Evolutionary conservation across 2,329 filamentous ascomycete species (phyloP).

Genomic region (Dactylellina cionopaga): DNA sequence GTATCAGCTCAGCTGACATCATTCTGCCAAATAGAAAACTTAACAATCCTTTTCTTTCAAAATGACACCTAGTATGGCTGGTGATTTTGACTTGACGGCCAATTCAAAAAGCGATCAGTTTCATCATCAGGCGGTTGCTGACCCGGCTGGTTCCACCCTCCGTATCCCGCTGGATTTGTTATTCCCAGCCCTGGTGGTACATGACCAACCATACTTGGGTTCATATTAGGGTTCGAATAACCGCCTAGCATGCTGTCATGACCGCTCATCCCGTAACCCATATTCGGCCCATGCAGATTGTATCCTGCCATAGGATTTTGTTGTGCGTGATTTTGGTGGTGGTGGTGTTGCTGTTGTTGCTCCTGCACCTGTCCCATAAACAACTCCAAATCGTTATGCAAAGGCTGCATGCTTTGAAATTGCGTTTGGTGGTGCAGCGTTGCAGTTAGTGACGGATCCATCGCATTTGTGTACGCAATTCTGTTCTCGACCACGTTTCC

Average conservation of each 20-base stretch:
- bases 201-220: conserved; percentile 31
- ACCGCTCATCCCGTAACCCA: conserved; percentile 28
- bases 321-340: conserved; percentile 18
- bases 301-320: conserved; percentile 35
- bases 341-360: conserved; percentile 31
- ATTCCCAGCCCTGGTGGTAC: conserved; percentile 44
- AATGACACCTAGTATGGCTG: conserved; percentile 31
- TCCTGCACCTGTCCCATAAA: conserved; percentile 45
- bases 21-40: conserved; percentile 14
- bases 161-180: conserved; percentile 36
- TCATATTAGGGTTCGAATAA: conserved; percentile 19
- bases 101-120: conserved; percentile 44
- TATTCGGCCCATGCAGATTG: conserved; percentile 26
- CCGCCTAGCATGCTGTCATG: conserved; percentile 41
- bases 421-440: conserved; percentile 34
- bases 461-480: conserved; percentile 26
- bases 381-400: conserved; percentile 41
- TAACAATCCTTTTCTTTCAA: conserved; percentile 8
- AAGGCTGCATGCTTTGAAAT: conserved; percentile 31
- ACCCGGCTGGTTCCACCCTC: conserved; percentile 35
- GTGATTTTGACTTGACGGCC: conserved; percentile 24
- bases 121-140: conserved; percentile 43
- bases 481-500: conserved; percentile 47
- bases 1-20: conserved; percentile 39
- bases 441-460: conserved; percentile 35